Conservation (phyloP, 75 land plant genomes). For the Pinus albicaulis region DNA sequence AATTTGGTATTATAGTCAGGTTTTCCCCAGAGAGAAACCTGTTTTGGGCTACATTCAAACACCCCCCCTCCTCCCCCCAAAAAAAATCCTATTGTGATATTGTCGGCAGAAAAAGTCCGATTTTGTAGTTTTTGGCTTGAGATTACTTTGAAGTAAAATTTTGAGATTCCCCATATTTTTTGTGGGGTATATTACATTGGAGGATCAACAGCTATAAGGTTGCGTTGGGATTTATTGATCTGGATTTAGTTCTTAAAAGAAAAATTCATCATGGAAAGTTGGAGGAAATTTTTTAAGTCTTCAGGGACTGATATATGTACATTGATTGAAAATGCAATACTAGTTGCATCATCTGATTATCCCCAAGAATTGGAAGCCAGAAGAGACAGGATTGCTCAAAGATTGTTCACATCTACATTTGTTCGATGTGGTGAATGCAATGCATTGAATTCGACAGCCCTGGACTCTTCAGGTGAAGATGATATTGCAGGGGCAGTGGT, state of each 20-base stretch:
- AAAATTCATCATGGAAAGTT: conserved; percentile 11
- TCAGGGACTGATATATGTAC: conserved; percentile 38
- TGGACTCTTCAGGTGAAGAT: conserved; percentile 4
- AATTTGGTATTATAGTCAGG: no score
- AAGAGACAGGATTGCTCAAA: conserved; percentile 41
- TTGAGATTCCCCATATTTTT: background rate
- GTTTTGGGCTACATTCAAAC: no score
- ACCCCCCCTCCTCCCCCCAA: no score
- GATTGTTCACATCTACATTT: conserved; percentile 19
- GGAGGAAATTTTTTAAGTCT: conserved; percentile 29
- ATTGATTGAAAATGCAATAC: conserved; percentile 31
- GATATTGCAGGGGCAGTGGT: conserved; percentile 1
- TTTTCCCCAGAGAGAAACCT: no score
- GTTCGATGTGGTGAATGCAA: conserved; percentile 8
- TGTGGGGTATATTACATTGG: background rate
- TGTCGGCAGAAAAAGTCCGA: no score
- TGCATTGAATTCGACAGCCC: conserved; percentile 9
- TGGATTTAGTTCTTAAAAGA: background rate
- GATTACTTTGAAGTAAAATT: no score
- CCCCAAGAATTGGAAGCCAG: conserved; percentile 34
- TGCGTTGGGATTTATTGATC: conserved; percentile 2
- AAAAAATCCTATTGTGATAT: no score
- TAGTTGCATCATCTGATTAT: conserved; percentile 27
- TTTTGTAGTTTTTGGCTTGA: no score
- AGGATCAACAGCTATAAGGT: background rate